These are phyloP conservation scores for Neofusicoccum parvum DNA, from an alignment of 2,329 filamentous ascomycete genomes.

Conservation along the genomic window DNA sequence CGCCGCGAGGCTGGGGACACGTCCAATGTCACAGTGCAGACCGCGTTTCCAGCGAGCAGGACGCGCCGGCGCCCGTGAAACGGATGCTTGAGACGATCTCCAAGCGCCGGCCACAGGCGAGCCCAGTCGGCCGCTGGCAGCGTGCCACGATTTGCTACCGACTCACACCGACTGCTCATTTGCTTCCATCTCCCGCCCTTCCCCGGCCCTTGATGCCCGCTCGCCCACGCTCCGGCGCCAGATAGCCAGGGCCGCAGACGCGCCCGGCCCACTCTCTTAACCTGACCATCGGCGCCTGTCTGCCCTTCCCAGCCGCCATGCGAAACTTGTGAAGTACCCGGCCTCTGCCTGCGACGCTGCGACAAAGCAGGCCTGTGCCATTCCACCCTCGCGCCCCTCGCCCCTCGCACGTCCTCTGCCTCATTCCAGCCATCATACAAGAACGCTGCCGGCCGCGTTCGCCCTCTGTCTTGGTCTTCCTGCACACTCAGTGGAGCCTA, in stretches of 20 bases:
- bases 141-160: conserved; percentile 19
- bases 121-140: conserved; percentile 9
- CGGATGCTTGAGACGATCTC: conserved; percentile 12
- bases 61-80: neutral
- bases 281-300: conserved; percentile 5
- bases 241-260: conserved; percentile 9
- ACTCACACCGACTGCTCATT: conserved; percentile 19
- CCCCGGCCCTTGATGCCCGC: conserved; percentile 2
- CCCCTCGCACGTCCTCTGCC: neutral
- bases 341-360: neutral
- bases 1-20: conserved; percentile 8
- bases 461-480: conserved; percentile 1
- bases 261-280: conserved; percentile 13
- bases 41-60: neutral
- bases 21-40: conserved; percentile 18
- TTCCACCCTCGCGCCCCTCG: neutral
- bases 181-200: conserved; percentile 12
- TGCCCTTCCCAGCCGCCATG: conserved; percentile 10
- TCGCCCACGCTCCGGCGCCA: neutral
- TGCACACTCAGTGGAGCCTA: conserved; percentile 10
- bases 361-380: neutral
- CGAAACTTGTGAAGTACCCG: conserved; percentile 10
- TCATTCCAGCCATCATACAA: neutral
- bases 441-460: conserved; percentile 11
- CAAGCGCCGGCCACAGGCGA: conserved; percentile 15